These are phyloP conservation scores for Cicer yamashitae DNA, from an alignment of 306 rosid genomes.

Conservation along the genomic window DNA sequence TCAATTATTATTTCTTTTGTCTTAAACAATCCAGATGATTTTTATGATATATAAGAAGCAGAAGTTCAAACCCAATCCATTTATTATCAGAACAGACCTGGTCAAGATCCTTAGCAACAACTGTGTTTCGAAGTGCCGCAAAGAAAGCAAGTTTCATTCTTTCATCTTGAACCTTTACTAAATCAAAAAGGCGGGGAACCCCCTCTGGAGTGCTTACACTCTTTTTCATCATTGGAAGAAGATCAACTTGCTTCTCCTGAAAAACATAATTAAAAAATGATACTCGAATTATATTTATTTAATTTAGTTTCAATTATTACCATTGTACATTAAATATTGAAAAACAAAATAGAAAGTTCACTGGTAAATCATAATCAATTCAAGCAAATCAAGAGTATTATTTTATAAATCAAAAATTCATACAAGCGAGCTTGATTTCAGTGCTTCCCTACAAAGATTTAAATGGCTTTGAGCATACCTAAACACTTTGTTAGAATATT, in stretches of 20 bases:
- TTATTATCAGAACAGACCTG: conserved; percentile 61
- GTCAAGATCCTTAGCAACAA: conserved; percentile 88
- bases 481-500: not conserved
- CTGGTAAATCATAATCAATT: conserved; percentile 2
- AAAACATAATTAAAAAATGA: conserved; percentile 36
- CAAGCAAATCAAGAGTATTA: conserved; percentile 14
- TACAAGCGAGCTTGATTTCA: conserved; percentile 22
- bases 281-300: not conserved
- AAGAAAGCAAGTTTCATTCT: conserved; percentile 93
- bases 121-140: conserved; percentile 74
- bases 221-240: conserved; percentile 66
- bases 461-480: conserved; percentile 2
- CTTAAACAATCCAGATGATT: not conserved
- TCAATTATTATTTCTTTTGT: not conserved
- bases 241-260: conserved; percentile 87
- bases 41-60: conserved; percentile 6
- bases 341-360: conserved; percentile 28
- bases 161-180: conserved; percentile 81
- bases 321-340: not conserved
- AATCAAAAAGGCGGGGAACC: conserved; percentile 89
- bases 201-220: conserved; percentile 79
- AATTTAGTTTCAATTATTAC: conserved; percentile 7
- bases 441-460: conserved; percentile 10
- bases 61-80: conserved; percentile 7
- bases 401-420: conserved; percentile 8